These are phyloP conservation scores for Aspergillus phoenicis DNA, from an alignment of 2,329 filamentous ascomycete genomes.

Conservation along the genomic window DNA sequence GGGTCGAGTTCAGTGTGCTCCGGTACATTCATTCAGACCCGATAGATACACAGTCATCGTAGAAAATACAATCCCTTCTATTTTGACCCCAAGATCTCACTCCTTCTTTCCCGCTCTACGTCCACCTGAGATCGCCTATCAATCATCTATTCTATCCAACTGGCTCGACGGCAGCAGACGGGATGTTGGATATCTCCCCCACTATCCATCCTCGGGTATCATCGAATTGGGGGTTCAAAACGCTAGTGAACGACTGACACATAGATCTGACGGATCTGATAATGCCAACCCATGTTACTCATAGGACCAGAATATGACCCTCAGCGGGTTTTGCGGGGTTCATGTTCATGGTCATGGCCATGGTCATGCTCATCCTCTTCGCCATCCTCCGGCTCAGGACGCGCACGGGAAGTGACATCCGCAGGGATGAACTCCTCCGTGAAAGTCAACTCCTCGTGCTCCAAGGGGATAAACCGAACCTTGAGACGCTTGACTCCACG, in stretches of 20 bases:
- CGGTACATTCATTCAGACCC: neutral
- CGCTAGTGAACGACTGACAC: neutral
- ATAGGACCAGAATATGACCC: neutral
- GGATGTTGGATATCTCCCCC: neutral
- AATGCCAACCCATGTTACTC: neutral
- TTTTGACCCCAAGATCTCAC: neutral
- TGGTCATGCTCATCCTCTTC: neutral
- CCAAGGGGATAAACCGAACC: slow-evolving; percentile 77
- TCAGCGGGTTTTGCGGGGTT: neutral
- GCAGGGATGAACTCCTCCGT: slow-evolving; percentile 79
- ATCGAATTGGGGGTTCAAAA: neutral
- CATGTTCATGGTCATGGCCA: slow-evolving; percentile 13
- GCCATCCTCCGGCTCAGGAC: slow-evolving; percentile 61
- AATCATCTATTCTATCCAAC: slow-evolving; percentile 31
- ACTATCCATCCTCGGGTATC: neutral
- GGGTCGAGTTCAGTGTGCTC: neutral
- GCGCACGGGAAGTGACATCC: slow-evolving; percentile 60
- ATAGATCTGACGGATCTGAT: neutral
- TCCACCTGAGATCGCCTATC: neutral
- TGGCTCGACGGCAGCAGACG: neutral
- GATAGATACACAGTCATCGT: neutral
- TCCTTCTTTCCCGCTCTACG: neutral
- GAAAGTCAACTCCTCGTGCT: slow-evolving; percentile 58
- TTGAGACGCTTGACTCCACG: slow-evolving; percentile 81
- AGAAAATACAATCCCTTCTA: neutral